Evolutionary conservation across 257 asterid genomes (phyloP).

Genomic region (Solanum chiquidenum): DNA sequence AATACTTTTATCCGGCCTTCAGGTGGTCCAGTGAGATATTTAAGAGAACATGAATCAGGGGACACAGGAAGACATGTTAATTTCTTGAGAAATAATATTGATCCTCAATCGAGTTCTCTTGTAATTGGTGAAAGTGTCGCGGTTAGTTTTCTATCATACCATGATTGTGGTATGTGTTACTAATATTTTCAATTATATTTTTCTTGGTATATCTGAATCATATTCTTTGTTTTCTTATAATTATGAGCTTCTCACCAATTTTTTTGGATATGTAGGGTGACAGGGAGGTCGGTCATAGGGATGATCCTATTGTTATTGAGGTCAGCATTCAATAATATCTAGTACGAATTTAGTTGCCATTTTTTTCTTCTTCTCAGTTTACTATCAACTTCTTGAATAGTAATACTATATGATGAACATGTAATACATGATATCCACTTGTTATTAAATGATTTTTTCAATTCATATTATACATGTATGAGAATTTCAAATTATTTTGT

Average conservation of each 20-base stretch:
- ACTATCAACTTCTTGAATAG: not conserved
- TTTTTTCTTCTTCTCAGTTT: not conserved
- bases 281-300: not conserved
- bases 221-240: not conserved
- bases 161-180: not conserved
- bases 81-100: not conserved
- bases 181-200: not conserved
- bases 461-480: not conserved
- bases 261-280: not conserved
- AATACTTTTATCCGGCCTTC: not conserved
- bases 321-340: not conserved
- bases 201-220: no score
- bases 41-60: no score
- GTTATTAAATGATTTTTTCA: no score
- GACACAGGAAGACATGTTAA: not conserved
- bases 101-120: not conserved
- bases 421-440: no score
- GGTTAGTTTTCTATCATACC: not conserved
- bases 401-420: not conserved
- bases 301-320: not conserved
- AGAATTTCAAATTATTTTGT: not conserved
- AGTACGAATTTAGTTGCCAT: not conserved
- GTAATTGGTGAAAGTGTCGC: not conserved
- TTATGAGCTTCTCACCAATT: not conserved
- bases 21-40: no score